These are phyloP conservation scores for Buxus sempervirens DNA, from an alignment of 164 flowering plant species.

Conservation along the genomic window DNA sequence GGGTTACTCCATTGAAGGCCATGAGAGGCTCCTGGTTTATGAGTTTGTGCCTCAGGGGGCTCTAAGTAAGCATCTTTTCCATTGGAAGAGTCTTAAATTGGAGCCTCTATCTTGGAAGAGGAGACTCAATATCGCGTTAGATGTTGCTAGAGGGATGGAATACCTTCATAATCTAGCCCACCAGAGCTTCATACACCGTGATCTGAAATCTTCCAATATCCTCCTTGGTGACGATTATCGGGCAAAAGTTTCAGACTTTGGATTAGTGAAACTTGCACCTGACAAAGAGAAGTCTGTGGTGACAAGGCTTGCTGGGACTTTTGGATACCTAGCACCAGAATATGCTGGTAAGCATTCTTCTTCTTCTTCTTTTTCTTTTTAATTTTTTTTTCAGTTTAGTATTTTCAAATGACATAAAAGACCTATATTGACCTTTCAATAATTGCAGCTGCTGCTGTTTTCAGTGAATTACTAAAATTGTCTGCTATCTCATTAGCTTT, in stretches of 20 bases:
- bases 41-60: constrained; percentile 74
- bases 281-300: constrained; percentile 49
- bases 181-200: constrained; percentile 64
- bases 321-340: constrained; percentile 70
- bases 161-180: constrained; percentile 67
- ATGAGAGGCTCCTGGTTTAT: constrained; percentile 58
- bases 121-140: constrained; percentile 60
- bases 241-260: constrained; percentile 72
- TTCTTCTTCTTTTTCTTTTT: background rate
- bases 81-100: constrained; percentile 47
- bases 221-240: constrained; percentile 63
- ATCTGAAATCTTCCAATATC: constrained; percentile 66
- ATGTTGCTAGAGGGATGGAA: constrained; percentile 70
- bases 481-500: too few species aligned
- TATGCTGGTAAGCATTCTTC: constrained; percentile 53
- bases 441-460: background rate
- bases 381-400: background rate
- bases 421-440: background rate
- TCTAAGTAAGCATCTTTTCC: constrained; percentile 59
- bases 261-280: constrained; percentile 67
- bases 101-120: constrained; percentile 70
- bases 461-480: background rate
- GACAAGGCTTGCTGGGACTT: constrained; percentile 68
- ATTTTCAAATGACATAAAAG: background rate
- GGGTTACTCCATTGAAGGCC: constrained; percentile 54